A percentile compares a stretch with the other conserved stretches of the same genome.
Conservation (phyloP, 208 protist species). For the Herpetomonas samuelpessoai region DNA sequence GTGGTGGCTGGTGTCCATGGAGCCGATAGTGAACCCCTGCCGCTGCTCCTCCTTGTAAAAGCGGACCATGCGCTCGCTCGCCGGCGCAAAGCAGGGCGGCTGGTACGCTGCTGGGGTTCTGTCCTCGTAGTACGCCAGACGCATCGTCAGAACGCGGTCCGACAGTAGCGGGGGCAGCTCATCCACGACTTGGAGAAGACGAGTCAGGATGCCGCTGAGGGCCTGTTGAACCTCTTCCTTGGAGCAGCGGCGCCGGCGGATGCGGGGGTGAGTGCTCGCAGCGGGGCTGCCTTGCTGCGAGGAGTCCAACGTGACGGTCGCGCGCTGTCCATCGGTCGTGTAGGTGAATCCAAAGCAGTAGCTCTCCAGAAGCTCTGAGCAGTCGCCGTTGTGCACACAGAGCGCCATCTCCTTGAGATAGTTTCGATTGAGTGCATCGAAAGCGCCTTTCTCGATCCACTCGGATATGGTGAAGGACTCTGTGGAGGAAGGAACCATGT, state of each 20-base stretch:
- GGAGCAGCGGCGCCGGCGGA: constrained; percentile 17
- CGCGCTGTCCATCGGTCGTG: constrained; percentile 38
- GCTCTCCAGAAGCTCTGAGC: constrained; percentile 62
- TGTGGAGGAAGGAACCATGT: constrained; percentile 50
- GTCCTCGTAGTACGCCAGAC: constrained; percentile 74
- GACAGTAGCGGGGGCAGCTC: constrained; percentile 59
- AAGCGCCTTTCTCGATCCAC: constrained; percentile 79
- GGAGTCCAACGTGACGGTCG: constrained; percentile 40
- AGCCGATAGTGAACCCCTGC: constrained; percentile 41
- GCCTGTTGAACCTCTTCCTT: constrained; percentile 62
- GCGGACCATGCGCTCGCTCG: constrained; percentile 42
- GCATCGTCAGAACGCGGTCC: constrained; percentile 73
- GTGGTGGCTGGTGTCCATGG: constrained; percentile 72
- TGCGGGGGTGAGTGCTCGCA: neutral
- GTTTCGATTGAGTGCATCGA: constrained; percentile 75
- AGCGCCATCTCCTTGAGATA: constrained; percentile 79
- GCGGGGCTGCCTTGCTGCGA: constrained; percentile 16
- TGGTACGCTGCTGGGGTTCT: constrained; percentile 64
- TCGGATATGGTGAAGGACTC: constrained; percentile 59
- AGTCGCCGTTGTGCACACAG: constrained; percentile 65
- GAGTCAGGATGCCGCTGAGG: constrained; percentile 50
- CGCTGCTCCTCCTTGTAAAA: constrained; percentile 55
- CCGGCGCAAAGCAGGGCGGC: constrained; percentile 68
- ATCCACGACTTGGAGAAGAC: constrained; percentile 60
- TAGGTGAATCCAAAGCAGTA: constrained; percentile 78